Evolutionary conservation across 192 early-diverging fungal species (phyloP), one percentile per base, ranked within the genome.

Genomic region (Phycomyces blakesleeanus): DNA sequence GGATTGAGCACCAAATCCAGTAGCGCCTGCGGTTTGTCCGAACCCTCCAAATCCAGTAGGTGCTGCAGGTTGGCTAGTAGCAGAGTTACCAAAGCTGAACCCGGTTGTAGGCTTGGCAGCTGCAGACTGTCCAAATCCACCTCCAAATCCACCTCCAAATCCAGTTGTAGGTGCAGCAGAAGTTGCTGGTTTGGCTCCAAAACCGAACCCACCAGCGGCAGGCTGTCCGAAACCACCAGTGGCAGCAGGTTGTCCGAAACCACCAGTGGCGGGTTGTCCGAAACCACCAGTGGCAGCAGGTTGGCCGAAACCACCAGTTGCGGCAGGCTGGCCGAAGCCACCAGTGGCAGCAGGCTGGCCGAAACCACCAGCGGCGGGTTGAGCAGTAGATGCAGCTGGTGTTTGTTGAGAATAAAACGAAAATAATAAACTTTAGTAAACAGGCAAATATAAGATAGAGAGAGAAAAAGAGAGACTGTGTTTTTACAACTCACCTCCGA

Each of bases 101-200:
- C 55, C 56, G 2, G 56, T 41, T 5, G 18, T 29, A 12, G 56
- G 56, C 24, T 55, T 55, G 56, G 56, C 56, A 21, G 56, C 26
- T 57, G 44, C 44, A 47, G 44, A 37, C n/a, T 68, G 57, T 5
- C 81, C 81, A 57, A 81, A 81, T 12, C 74, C 74, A 27, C 77
- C 58, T 11, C 71, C 67, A 63, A 69, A 69, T 26, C 67, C 67
- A 27, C 29, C 53, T 34, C 69, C 69, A 64, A 71, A 71, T 12
- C 55, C 69, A 22, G 59, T 56, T n/a, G 49, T 54, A 15, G 51
- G 24, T 39, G 37, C 11, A 40, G 59, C 59, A 50, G 51, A 56
- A 40, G 58, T 58, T 29, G 47, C 58, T 29, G 52, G 52, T 5
- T 63, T 58, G n/a, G 57, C 60, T 26, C 78, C 81, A 59, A 70